Evolutionary conservation across 129 eudicot genomes (phyloP), one percentile per base, ranked within the genome.

Genomic region (Chrysanthemum seticuspe): DNA sequence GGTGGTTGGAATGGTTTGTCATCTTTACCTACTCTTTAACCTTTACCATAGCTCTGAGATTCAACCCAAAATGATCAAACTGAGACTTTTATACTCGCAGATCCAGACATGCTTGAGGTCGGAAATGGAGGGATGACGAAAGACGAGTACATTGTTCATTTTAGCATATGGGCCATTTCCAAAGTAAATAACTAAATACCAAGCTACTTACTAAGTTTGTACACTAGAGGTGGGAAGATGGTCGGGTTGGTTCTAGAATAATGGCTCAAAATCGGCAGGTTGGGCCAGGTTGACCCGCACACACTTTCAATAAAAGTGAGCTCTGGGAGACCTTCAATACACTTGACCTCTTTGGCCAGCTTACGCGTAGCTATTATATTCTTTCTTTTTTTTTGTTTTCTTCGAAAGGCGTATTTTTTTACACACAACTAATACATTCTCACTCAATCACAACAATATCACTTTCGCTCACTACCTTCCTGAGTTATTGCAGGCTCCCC

Each of bases 1-100:
- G 98, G 98, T 72, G 98, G 98, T 54, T 92, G 98, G 98, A 92
- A 92, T 63, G 98, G 96, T 92, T 61, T 12, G 96, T 58, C 50
- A 45, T 31, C 25, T 23, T 60, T 3, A 23, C 2, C 19, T 7
- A 23, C 16, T 45, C 54, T 74, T 44, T 57, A 23, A 25, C 14
- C 27, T 53, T 49, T 48, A 21, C 15, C 50, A 13, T 76, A 53
- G 14, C 62, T 62, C 47, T 57, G 27, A 65, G 10, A 13, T 65
- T 25, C 10, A 40, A 34, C 74, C 63, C 8, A 1, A 70, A 21
- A 40, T 6, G 6, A 16, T 12, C 16, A 36, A 10, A 25, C 34
- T 76, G n/a, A 21, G 47, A 14, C 50, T 61, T 62, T 52, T 70
- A 58, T 52, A 36, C 25, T 71, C 57, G 73, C 90, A 92, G 98